Evolutionary conservation across 2,329 filamentous ascomycete genomes (phyloP).

Genomic region (Aspergillus ruber): DNA sequence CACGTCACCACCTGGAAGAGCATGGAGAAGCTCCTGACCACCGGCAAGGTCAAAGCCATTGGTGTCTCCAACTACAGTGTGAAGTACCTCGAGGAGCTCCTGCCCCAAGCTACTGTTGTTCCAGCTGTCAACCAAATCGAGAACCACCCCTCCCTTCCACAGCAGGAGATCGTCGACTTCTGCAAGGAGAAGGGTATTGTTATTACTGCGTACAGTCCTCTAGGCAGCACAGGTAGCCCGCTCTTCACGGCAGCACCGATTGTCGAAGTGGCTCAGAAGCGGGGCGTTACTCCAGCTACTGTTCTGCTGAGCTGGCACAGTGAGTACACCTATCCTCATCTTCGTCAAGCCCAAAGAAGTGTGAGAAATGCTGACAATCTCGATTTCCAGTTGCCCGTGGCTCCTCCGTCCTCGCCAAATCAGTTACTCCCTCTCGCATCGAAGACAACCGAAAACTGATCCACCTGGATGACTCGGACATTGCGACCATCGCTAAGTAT

Average conservation of each 20-base stretch:
- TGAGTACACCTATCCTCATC: constrained; percentile 15
- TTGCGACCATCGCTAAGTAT: constrained; percentile 33
- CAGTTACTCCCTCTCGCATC: constrained; percentile 35
- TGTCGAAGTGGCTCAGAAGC: constrained; percentile 36
- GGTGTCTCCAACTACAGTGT: constrained; percentile 56
- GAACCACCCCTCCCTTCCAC: constrained; percentile 64
- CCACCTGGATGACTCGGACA: constrained; percentile 31
- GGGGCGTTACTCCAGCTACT: constrained; percentile 31
- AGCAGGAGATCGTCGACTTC: constrained; percentile 47
- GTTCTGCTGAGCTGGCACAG: constrained; percentile 41
- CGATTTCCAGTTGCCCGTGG: constrained; percentile 28
- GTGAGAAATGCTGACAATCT: no score
- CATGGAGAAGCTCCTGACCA: constrained; percentile 53
- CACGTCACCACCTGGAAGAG: constrained; percentile 72
- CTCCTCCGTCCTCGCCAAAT: constrained; percentile 38
- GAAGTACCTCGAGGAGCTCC: constrained; percentile 48
- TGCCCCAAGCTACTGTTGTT: constrained; percentile 51
- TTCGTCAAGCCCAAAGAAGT: not conserved
- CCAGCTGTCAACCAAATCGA: constrained; percentile 78
- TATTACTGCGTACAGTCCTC: constrained; percentile 47
- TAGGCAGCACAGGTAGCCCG: constrained; percentile 38
- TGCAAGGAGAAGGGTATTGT: constrained; percentile 47
- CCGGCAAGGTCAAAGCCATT: constrained; percentile 52
- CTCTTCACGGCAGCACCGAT: constrained; percentile 37
- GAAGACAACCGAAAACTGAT: constrained; percentile 35